Evolutionary conservation across 305 asterid genomes (phyloP).

Genomic region (Fraxinus ornus): DNA sequence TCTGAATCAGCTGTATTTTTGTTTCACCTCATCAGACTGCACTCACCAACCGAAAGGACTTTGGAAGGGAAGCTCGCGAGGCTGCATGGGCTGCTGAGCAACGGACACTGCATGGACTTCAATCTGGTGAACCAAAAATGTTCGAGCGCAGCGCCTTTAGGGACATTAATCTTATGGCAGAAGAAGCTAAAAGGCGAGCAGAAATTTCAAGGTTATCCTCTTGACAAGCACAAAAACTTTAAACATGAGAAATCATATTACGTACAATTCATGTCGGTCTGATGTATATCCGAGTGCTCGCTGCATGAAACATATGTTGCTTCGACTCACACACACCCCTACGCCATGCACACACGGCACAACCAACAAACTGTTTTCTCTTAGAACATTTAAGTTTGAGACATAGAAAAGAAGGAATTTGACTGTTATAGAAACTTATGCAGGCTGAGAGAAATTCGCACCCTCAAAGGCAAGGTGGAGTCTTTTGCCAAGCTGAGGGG

Average conservation of each 20-base stretch:
- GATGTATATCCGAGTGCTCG: neutral
- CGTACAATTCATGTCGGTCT: neutral
- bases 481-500: slow-evolving; percentile 54
- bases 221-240: neutral
- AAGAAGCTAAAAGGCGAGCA: slow-evolving; percentile 59
- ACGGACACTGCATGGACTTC: slow-evolving; percentile 51
- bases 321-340: neutral
- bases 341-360: neutral
- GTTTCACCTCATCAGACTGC: slow-evolving; percentile 42
- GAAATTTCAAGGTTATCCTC: slow-evolving; percentile 51
- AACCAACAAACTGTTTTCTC: neutral
- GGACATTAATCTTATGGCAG: slow-evolving; percentile 55
- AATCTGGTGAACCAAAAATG: slow-evolving; percentile 33
- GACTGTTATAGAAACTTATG: slow-evolving; percentile 10
- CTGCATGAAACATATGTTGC: neutral
- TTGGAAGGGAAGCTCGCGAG: slow-evolving; percentile 52
- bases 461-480: slow-evolving; percentile 54
- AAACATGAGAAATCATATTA: neutral
- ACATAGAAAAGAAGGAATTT: neutral
- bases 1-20: neutral
- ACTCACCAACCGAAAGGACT: slow-evolving; percentile 54
- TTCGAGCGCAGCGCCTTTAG: slow-evolving; percentile 39
- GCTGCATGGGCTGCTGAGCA: slow-evolving; percentile 65
- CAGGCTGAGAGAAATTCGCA: slow-evolving; percentile 59
- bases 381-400: neutral